phyloP scores from a whole-genome alignment of 2,329 filamentous ascomycete genomes.

The Alternaria novae-zelandiae region DNA sequence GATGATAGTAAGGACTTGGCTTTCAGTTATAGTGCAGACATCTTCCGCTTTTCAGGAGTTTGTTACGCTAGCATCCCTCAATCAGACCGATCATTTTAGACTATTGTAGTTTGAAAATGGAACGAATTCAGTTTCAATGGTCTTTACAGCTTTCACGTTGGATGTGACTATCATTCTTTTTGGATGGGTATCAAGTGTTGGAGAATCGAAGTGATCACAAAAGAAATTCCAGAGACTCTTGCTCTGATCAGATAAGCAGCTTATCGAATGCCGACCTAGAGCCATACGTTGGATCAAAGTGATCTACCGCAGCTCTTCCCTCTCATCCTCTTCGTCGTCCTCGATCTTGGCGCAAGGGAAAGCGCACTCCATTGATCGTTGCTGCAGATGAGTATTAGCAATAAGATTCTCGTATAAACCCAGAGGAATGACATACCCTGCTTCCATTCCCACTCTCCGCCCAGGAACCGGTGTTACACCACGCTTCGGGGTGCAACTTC shows the following conservation, averaged over 20 bases:
- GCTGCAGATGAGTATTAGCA: constrained; percentile 8
- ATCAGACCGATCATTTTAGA: no score
- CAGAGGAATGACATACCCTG: constrained; percentile 7
- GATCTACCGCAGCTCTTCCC: constrained; percentile 10
- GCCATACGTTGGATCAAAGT: neutral
- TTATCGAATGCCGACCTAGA: neutral
- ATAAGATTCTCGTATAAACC: neutral
- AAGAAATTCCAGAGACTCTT: neutral
- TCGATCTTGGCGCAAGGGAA: constrained; percentile 17
- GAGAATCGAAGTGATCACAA: neutral
- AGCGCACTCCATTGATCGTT: constrained; percentile 20
- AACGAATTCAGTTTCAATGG: neutral
- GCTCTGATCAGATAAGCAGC: neutral
- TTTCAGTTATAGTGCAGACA: no score
- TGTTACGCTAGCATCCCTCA: neutral
- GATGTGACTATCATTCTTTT: neutral
- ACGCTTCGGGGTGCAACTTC: neutral
- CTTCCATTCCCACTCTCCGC: constrained; percentile 1
- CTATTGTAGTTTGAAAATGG: neutral
- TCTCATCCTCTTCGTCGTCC: constrained; percentile 7
- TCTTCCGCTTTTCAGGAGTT: no score
- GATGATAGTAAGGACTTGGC: no score
- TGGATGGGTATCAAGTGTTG: neutral
- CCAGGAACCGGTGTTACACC: constrained; percentile 16
- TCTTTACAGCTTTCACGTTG: neutral